phyloP scores from a whole-genome alignment of 2,329 filamentous ascomycete genomes.

The Botrytis cinerea region DNA sequence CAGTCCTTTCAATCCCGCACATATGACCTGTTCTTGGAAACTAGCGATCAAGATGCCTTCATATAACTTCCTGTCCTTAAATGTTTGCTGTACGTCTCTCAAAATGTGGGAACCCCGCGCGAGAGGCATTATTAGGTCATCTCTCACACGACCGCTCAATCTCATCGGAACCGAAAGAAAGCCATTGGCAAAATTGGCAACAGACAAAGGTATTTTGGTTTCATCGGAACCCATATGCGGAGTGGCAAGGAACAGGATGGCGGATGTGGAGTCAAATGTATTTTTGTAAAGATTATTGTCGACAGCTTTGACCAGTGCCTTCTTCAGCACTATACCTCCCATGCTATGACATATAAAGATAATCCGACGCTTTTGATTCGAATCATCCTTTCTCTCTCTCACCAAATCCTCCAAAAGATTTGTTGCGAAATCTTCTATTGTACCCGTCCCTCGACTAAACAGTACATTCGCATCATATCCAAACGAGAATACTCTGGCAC shows the following conservation, averaged over 20 bases:
- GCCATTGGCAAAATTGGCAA: neutral
- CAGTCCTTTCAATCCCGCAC: neutral
- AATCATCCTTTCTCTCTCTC: neutral
- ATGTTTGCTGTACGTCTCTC: no score
- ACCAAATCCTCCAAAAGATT: slow-evolving; percentile 27
- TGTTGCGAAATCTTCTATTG: slow-evolving; percentile 28
- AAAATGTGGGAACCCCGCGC: no score
- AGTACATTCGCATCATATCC: slow-evolving; percentile 32
- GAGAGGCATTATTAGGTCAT: slow-evolving; percentile 26
- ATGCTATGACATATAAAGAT: slow-evolving; percentile 36
- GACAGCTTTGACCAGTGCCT: slow-evolving; percentile 26
- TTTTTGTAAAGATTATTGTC: slow-evolving; percentile 29
- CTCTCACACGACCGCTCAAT: slow-evolving; percentile 3
- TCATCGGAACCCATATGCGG: slow-evolving; percentile 44
- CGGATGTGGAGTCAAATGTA: slow-evolving; percentile 34
- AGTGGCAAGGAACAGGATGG: slow-evolving; percentile 45
- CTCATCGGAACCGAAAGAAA: neutral
- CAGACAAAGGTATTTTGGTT: no score
- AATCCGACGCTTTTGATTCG: slow-evolving; percentile 25
- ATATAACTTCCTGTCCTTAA: no score
- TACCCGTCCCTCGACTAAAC: slow-evolving; percentile 23
- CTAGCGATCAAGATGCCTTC: no score
- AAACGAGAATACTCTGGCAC: slow-evolving; percentile 33
- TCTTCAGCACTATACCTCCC: slow-evolving; percentile 33
- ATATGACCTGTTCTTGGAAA: neutral